These are phyloP conservation scores for Trypanosoma caninum DNA, from an alignment of 208 protist genomes.

Conservation along the genomic window DNA sequence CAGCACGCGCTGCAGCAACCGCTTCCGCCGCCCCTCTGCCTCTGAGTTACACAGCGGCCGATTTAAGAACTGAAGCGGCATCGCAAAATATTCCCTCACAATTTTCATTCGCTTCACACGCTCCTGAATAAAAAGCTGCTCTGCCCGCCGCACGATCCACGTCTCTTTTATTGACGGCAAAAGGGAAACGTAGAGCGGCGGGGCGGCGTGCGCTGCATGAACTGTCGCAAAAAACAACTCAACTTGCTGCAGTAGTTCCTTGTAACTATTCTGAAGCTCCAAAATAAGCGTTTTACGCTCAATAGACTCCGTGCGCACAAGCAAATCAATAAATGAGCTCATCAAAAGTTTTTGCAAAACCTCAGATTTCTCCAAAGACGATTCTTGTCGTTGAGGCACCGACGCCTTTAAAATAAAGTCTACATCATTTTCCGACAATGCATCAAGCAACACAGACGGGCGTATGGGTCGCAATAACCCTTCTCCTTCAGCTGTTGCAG, in stretches of 20 bases:
- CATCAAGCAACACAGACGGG: too few species aligned
- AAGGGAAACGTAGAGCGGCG: conserved; percentile 53
- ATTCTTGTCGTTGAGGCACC: not conserved
- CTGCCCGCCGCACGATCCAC: conserved; percentile 38
- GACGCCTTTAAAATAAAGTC: not conserved
- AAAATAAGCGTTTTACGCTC: conserved; percentile 52
- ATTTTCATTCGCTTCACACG: conserved; percentile 40
- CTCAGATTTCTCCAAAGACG: not conserved
- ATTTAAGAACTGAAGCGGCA: conserved; percentile 53
- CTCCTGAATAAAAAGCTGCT: conserved; percentile 56
- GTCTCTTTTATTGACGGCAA: conserved; percentile 44
- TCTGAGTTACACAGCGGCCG: conserved; percentile 43
- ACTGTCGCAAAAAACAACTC: conserved; percentile 18
- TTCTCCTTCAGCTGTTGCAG: not conserved
- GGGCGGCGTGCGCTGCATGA: conserved; percentile 26
- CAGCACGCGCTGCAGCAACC: conserved; percentile 29
- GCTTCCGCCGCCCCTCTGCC: conserved; percentile 42
- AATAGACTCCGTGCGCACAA: conserved; percentile 59
- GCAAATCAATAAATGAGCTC: conserved; percentile 44
- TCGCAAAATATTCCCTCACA: conserved; percentile 48
- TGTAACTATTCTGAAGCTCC: conserved; percentile 32
- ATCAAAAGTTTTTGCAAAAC: conserved; percentile 8
- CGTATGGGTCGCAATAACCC: too few species aligned
- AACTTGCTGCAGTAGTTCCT: conserved; percentile 28
- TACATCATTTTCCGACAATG: not conserved